Conservation (phyloP, 208 protist species). For the Chromosphaera perkinsii region DNA sequence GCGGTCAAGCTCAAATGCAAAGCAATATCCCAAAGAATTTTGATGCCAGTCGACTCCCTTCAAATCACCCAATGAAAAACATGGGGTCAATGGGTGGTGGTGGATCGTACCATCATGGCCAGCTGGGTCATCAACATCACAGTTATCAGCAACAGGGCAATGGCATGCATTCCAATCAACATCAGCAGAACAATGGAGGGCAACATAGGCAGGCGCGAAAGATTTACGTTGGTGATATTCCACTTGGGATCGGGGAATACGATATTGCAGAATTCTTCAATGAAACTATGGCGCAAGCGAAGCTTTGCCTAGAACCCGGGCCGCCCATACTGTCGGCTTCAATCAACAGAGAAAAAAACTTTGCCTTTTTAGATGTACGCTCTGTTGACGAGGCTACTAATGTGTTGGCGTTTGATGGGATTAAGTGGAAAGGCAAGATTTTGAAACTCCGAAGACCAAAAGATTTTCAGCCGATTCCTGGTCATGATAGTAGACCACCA, state of each 20-base stretch:
- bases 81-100: no score
- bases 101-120: no score
- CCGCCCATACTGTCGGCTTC: conserved; percentile 16
- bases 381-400: conserved; percentile 22
- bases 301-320: conserved; percentile 7
- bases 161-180: no score
- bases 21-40: no score
- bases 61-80: no score
- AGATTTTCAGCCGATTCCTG: conserved; percentile 4
- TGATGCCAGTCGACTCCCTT: no score
- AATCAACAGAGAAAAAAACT: conserved; percentile 26
- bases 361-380: conserved; percentile 21
- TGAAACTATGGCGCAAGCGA: conserved; percentile 4
- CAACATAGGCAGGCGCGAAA: not conserved
- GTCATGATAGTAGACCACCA: not conserved
- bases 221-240: conserved; percentile 20
- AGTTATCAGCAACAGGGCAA: no score
- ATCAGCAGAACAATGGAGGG: no score
- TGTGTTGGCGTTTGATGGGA: conserved; percentile 18
- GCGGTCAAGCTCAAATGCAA: conserved; percentile 3
- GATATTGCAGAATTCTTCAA: conserved; percentile 20
- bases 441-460: conserved; percentile 21
- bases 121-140: no score
- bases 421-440: conserved; percentile 4
- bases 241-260: not conserved